These are phyloP conservation scores for Mucor racemosus DNA, from an alignment of 371 early-diverging fungal genomes.

Conservation along the genomic window DNA sequence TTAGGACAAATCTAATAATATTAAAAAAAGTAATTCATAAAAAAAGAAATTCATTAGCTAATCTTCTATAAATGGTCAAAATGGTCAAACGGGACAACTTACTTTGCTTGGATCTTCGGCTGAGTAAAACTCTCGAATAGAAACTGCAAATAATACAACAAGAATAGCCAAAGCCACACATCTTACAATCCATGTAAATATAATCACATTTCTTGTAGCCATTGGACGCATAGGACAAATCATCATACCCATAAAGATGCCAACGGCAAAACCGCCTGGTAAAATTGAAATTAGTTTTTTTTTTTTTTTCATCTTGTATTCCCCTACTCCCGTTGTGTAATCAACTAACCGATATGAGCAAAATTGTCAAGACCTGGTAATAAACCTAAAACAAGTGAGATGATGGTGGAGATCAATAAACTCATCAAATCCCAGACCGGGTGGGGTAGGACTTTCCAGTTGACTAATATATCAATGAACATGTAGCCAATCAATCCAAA, in stretches of 20 bases:
- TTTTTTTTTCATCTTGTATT: neutral
- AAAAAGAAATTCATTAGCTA: neutral
- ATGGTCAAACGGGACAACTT: conserved; percentile 3
- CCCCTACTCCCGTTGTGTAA: neutral
- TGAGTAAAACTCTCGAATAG: conserved; percentile 55
- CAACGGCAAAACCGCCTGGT: conserved; percentile 64
- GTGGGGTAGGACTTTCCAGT: conserved; percentile 72
- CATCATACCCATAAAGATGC: conserved; percentile 56
- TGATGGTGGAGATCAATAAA: conserved; percentile 62
- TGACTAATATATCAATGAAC: conserved; percentile 79
- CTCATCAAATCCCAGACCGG: conserved; percentile 76
- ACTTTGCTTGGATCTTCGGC: conserved; percentile 46
- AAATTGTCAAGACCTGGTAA: conserved; percentile 82
- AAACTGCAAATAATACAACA: conserved; percentile 43
- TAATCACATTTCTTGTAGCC: conserved; percentile 42
- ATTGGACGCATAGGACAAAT: conserved; percentile 50
- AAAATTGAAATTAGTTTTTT: conserved; percentile 3
- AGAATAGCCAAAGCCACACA: conserved; percentile 43
- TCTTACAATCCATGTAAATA: conserved; percentile 45
- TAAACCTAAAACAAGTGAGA: conserved; percentile 75
- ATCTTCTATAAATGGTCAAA: neutral
- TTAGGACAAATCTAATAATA: conserved; percentile 46
- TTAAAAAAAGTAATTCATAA: conserved; percentile 10
- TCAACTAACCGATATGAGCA: conserved; percentile 69
- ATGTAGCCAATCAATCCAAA: conserved; percentile 85